Base-by-base conservation (phyloP, 176 grass and related monocot species). In the Raddia distichophylla region DNA sequence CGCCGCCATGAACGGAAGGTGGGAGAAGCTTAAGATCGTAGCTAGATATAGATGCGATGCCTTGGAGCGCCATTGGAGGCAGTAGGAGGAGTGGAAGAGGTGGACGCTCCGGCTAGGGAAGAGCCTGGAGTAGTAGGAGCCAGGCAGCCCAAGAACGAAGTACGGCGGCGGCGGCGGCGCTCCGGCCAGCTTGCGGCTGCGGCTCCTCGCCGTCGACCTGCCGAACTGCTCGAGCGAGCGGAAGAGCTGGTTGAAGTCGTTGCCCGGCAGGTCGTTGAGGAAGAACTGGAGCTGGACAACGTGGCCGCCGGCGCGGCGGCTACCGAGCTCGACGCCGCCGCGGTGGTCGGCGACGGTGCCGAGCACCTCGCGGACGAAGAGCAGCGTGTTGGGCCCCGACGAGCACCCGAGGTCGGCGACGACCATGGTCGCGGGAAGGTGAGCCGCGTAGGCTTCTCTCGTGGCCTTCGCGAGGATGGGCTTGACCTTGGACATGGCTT, bases 201-300 rank as follows among this genome's bases (percentile, higher is more conserved):
- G 0, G 37, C 1, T 15, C 33, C 8, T 37, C 54, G 0, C 51
- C 70, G 32, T 73, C 64, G 12, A 55, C 11, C 54, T 15, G 15
- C 59, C 18, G 44, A 80, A 33, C 2, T 9, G 14, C 5, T 78
- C 75, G 15, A 93, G 47, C 1, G 56, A 93, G 13, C 44, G 85
- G 67, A 93, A 90, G 1, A 93, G 8, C 5, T n/a, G 77, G 42
- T 93, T 93, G 71, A 90, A 93, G 20, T 93, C 91, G 1, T 93
- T 93, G 14, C 7, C 64, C 0, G 80, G 82, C 33, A 90, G 85
- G 70, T 93, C 91, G 13, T 93, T 93, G 53, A 88, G 10, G 74
- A 93, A 80, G 69, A 90, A 79, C 58, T 83, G 82, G 9, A 85
- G 18, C 55, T 88, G 85, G 5, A 79, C 62, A 10, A 79, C 62